Percentiles rank a stretch among this genome's conserved stretches.
Evolutionary conservation across 371 early-diverging fungal species (phyloP).

Genomic region (Mortierella sp.): DNA sequence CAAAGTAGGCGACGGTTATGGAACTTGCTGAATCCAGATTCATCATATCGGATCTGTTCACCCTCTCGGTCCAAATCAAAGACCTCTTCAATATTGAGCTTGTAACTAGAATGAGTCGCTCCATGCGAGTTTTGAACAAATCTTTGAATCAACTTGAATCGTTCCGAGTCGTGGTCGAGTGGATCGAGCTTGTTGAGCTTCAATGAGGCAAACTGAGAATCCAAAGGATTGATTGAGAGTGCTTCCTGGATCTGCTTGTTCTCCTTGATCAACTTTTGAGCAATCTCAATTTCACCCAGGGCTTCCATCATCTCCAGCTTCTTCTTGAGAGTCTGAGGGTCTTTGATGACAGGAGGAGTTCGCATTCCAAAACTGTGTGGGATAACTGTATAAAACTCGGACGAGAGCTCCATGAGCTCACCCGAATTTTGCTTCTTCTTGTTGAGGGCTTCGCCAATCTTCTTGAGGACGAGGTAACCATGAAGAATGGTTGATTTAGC

Average conservation of each 20-base stretch:
- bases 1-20: constrained; percentile 65
- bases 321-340: constrained; percentile 45
- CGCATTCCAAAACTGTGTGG: constrained; percentile 65
- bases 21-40: constrained; percentile 44
- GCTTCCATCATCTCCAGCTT: constrained; percentile 72
- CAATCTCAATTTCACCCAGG: constrained; percentile 67
- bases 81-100: constrained; percentile 61
- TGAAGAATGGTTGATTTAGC: constrained; percentile 60
- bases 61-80: constrained; percentile 58
- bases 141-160: constrained; percentile 59
- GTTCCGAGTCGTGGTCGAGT: constrained; percentile 57
- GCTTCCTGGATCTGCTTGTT: constrained; percentile 41
- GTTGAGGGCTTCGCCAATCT: constrained; percentile 56
- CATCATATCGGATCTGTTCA: constrained; percentile 57
- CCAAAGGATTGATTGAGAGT: constrained; percentile 57
- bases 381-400: constrained; percentile 67
- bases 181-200: constrained; percentile 56
- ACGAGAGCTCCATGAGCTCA: constrained; percentile 44
- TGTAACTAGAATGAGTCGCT: constrained; percentile 52
- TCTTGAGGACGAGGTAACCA: constrained; percentile 61
- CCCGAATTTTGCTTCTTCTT: not conserved
- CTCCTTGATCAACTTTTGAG: constrained; percentile 59
- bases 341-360: constrained; percentile 60
- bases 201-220: constrained; percentile 59
- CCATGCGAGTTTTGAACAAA: constrained; percentile 66